Conservation (phyloP, 2,329 filamentous ascomycete genomes). For the Penicillium sp. region DNA sequence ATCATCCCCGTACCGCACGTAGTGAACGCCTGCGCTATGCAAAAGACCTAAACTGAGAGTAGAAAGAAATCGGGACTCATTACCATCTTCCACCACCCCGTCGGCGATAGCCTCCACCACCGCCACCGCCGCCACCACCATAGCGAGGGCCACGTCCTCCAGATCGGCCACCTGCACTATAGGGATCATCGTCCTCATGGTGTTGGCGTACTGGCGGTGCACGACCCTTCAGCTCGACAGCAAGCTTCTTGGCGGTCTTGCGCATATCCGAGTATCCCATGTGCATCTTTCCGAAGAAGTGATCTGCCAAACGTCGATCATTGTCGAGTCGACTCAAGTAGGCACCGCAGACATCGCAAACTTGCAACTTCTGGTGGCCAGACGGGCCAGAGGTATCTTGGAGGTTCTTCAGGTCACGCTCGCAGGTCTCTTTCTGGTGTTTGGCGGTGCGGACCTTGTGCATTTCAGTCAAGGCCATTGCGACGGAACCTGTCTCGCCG, state of each 20-base stretch:
- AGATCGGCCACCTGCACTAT: constrained; percentile 42
- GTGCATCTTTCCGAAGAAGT: constrained; percentile 99
- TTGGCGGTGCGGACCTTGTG: constrained; percentile 79
- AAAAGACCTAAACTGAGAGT: constrained; percentile 21
- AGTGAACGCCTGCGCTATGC: constrained; percentile 46
- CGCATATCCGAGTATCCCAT: constrained; percentile 97
- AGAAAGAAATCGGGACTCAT: constrained; percentile 13
- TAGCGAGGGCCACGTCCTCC: constrained; percentile 44
- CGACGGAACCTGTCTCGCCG: constrained; percentile 76
- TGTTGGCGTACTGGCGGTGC: constrained; percentile 56
- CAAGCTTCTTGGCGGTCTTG: constrained; percentile 83
- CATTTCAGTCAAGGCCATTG: constrained; percentile 80
- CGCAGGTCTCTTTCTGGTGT: constrained; percentile 75
- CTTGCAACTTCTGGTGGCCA: constrained; percentile 96
- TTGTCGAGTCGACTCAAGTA: constrained; percentile 92
- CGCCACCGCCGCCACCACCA: constrained; percentile 45
- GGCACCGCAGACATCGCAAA: constrained; percentile 96
- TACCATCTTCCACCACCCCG: constrained; percentile 45
- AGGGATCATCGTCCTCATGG: constrained; percentile 55
- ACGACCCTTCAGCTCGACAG: constrained; percentile 78
- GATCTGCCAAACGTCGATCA: constrained; percentile 86
- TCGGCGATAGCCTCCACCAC: constrained; percentile 46
- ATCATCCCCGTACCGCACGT: constrained; percentile 26
- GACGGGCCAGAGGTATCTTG: constrained; percentile 89
- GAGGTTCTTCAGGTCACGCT: constrained; percentile 84